Evolutionary conservation across 176 grass and related monocot genomes (phyloP).

Genomic region (Sorghum bicolor): DNA sequence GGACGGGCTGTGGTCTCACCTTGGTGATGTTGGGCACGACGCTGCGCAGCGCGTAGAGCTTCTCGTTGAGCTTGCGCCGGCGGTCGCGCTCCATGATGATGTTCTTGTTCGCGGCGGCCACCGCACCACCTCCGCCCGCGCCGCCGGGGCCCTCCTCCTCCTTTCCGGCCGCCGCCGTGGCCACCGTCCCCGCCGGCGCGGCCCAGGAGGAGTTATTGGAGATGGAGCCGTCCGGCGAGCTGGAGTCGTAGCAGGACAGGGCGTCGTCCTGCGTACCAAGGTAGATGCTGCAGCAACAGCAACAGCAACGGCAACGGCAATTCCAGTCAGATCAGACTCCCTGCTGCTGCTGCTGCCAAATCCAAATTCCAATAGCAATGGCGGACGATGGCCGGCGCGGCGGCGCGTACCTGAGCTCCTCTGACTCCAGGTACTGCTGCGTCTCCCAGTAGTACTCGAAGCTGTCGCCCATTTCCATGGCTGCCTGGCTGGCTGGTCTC

Average conservation of each 20-base stretch:
- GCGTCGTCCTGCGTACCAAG: constrained; percentile 39
- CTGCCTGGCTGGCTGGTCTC: neutral
- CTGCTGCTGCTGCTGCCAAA: neutral
- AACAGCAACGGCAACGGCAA: neutral
- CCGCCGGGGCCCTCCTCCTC: neutral
- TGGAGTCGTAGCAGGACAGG: constrained; percentile 56
- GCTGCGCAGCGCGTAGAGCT: constrained; percentile 70
- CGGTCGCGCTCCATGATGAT: constrained; percentile 67
- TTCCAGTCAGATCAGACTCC: neutral
- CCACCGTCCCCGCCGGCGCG: no score
- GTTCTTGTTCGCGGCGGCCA: constrained; percentile 36
- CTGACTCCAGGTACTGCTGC: constrained; percentile 50
- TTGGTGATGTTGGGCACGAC: constrained; percentile 86
- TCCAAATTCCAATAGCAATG: neutral
- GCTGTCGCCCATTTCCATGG: constrained; percentile 52
- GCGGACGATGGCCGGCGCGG: neutral
- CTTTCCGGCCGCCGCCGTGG: neutral
- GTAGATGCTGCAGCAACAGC: constrained; percentile 42
- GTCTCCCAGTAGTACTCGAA: constrained; percentile 82
- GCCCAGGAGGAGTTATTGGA: constrained; percentile 23
- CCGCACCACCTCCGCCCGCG: neutral
- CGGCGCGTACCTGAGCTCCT: constrained; percentile 72
- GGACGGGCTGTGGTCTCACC: constrained; percentile 12
- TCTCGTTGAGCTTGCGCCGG: constrained; percentile 74
- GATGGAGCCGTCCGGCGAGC: constrained; percentile 57